Conservation (phyloP, 169 alveolate species). For the Miamiensis avidus region DNA sequence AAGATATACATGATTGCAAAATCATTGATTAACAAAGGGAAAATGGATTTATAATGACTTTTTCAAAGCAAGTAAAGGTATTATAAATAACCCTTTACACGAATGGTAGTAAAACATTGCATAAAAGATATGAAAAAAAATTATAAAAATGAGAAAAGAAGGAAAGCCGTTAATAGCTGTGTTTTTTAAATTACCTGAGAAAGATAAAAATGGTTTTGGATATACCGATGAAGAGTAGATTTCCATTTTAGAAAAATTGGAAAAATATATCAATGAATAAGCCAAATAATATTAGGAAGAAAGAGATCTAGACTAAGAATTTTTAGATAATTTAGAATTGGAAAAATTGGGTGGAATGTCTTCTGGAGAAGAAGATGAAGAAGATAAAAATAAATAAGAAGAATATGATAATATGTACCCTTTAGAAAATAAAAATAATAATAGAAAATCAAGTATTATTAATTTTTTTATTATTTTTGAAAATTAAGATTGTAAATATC, state of each 20-base stretch:
- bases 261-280: too few relatives aligned
- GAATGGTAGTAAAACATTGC: not conserved
- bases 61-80: not conserved
- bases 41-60: too few relatives aligned
- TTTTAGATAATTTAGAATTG: not conserved
- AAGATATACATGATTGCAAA: not conserved
- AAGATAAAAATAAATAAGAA: too few relatives aligned
- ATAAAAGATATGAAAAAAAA: not conserved
- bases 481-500: too few relatives aligned
- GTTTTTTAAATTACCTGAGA: not conserved
- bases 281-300: not conserved
- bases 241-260: not conserved
- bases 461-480: too few relatives aligned
- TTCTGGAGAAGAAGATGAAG: not conserved
- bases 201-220: too few relatives aligned
- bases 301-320: not conserved
- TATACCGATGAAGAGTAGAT: not conserved
- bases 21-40: not conserved
- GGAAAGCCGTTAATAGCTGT: not conserved
- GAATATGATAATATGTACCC: not conserved
- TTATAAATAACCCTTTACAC: not conserved
- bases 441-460: too few relatives aligned
- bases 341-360: too few relatives aligned
- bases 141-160: not conserved
- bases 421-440: too few relatives aligned